A percentile compares a stretch with the other conserved stretches of the same genome.
Conservation (phyloP, 306 rosid genomes). For the Crataegus laevigata region DNA sequence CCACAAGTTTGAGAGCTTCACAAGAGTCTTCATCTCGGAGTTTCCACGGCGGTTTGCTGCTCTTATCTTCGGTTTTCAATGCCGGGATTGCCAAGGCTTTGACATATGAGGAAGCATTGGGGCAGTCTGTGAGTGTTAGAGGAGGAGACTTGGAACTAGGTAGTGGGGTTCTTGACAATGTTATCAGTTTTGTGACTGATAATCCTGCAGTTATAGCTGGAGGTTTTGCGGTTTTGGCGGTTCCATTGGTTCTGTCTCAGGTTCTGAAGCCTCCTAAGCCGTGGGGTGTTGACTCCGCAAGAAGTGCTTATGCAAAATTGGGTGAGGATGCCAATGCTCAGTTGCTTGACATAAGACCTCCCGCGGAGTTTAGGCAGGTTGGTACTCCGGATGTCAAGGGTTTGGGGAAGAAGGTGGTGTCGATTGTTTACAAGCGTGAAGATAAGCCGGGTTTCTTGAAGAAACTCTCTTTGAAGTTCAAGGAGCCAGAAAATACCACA, state of each 20-base stretch:
- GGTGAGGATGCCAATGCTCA: constrained; percentile 65
- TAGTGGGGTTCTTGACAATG: constrained; percentile 45
- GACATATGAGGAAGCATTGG: constrained; percentile 75
- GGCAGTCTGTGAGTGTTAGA: constrained; percentile 20
- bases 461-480: constrained; percentile 76
- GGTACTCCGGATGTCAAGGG: constrained; percentile 73
- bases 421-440: constrained; percentile 56
- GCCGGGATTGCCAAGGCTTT: constrained; percentile 56
- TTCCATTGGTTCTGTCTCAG: constrained; percentile 73
- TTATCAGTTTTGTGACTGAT: constrained; percentile 49
- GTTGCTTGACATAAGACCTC: constrained; percentile 76
- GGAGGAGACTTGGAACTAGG: constrained; percentile 44
- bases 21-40: constrained; percentile 20
- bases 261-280: constrained; percentile 63
- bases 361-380: constrained; percentile 51
- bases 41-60: constrained; percentile 44
- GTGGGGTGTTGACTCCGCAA: constrained; percentile 86
- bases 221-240: constrained; percentile 61
- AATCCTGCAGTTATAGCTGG: constrained; percentile 70
- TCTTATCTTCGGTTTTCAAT: constrained; percentile 50
- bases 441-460: constrained; percentile 83
- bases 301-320: constrained; percentile 66
- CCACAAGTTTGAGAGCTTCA: constrained; percentile 19
- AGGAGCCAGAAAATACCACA: constrained; percentile 82
- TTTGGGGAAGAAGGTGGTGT: constrained; percentile 62